Base-by-base conservation (phyloP, 768 basidiomycete genomes). In the Tricholoma hemisulphureum region DNA sequence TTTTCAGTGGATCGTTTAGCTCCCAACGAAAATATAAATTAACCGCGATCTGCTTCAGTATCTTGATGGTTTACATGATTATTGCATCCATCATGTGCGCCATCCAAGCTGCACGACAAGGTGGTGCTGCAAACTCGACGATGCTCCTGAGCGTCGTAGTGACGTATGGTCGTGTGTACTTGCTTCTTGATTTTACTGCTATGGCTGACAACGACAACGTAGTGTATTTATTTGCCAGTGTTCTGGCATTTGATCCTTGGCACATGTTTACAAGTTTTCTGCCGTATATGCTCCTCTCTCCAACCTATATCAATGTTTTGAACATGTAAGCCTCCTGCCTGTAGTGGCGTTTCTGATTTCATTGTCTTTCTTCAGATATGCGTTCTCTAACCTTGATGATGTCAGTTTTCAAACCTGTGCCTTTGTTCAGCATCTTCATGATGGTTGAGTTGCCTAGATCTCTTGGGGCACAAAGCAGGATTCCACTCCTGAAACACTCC, bases 401-500 rank as follows among this genome's bases (percentile, higher is more conserved):
- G 89, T 93, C 21, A 61, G 84, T 74, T 63, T 31, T 49, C 49
- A 32, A 59, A 39, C 34, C 37, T 60, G 61, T 55, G 18, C 63
- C 26, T 60, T n/a, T 64, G 51, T 32, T 49, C 10, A 16, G 32
- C 53, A 24, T 52, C 21, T n/a, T 28, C 31, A 20, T 50, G 18
- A 28, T 31, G 23, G 23, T 10, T 45, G 51, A 1, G 21, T 43
- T n/a, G 28, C 20, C 48, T 46, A 91, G 88, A 91, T 92, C 41
- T 92, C 92, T 23, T 93, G 95, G 95, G 95, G 95, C 5, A 98
- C 95, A n/a, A 98, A 98, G 72, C 90, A 93, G 73, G 91, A 93
- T 62, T 82, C 82, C 8, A 74, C 80, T 2, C 80, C 83, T 0
- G 87, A 89, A 52, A 80, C 82, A 0, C 93, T 96, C 67, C 84